Percentiles rank a stretch among this genome's conserved stretches.
These are phyloP conservation scores for Hymenoscyphus occultus DNA, from an alignment of 2,329 filamentous ascomycete species.

Conservation along the genomic window DNA sequence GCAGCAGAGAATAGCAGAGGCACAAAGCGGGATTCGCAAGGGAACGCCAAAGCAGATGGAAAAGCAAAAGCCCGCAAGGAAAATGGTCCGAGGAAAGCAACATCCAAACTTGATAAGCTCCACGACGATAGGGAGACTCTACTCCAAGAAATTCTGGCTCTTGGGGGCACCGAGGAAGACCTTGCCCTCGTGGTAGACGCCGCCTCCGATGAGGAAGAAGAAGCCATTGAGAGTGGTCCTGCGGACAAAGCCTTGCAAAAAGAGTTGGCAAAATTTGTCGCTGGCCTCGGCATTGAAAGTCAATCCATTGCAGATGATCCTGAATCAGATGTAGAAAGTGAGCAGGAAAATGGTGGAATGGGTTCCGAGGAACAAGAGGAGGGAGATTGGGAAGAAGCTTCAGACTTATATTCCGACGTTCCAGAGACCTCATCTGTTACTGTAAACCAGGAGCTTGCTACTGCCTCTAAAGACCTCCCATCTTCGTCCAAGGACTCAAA, in stretches of 20 bases:
- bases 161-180: slow-evolving; percentile 65
- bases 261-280: slow-evolving; percentile 52
- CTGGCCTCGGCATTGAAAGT: slow-evolving; percentile 49
- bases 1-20: slow-evolving; percentile 32
- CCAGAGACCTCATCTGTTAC: slow-evolving; percentile 16
- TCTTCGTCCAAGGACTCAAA: slow-evolving; percentile 29
- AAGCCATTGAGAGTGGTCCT: slow-evolving; percentile 23
- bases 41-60: slow-evolving; percentile 31
- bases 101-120: slow-evolving; percentile 19
- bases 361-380: slow-evolving; percentile 36
- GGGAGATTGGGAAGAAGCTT: slow-evolving; percentile 36
- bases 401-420: slow-evolving; percentile 36
- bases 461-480: neutral
- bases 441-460: slow-evolving; percentile 10
- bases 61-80: slow-evolving; percentile 27
- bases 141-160: slow-evolving; percentile 60
- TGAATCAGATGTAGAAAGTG: slow-evolving; percentile 33
- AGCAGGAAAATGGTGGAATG: slow-evolving; percentile 32
- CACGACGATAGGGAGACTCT: slow-evolving; percentile 40
- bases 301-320: slow-evolving; percentile 30
- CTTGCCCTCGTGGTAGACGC: slow-evolving; percentile 57
- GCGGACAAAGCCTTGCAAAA: slow-evolving; percentile 48
- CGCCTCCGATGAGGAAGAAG: slow-evolving; percentile 45
- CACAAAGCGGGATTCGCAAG: slow-evolving; percentile 34
- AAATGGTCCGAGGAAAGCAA: neutral